Evolutionary conservation across 1,284 basidiomycete genomes (phyloP), one percentile per base, ranked within the genome.

Genomic region (Omphalotus olearius): DNA sequence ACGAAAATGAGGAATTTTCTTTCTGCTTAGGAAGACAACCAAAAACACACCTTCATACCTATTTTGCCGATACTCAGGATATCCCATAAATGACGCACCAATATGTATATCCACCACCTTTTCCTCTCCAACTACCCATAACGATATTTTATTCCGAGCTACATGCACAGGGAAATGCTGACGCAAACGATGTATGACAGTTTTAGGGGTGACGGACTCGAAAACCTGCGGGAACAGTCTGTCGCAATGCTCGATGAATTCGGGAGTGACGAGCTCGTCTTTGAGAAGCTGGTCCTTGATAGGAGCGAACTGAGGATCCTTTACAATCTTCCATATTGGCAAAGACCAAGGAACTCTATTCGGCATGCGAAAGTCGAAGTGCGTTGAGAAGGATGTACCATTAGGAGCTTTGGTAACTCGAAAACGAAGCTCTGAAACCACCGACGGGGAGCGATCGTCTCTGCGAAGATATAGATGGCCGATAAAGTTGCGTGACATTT

Each of bases 101-200:
- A 52, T 42, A 38, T 52, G 20, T 14, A 52, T 28, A 52, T 52
- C 51, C 13, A 52, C 25, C 18, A 52, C 51, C 20, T 47, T 46
- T 9, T 52, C 51, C 18, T 52, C 51, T 14, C 45, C 39, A 10
- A 52, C 51, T 1, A 52, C 28, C 38, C 45, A 52, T n/a, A 52
- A 14, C 4, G 35, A 47, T 3, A 33, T 36, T 40, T 52, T 52
- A 25, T 52, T 52, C 2, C 40, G 26, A n/a, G 28, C 42, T 6
- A 47, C 28, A 33, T 47, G 44, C 18, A 52, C n/a, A 10, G 51
- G 51, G 20, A 52, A 52, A 16, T 28, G 33, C n/a, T 52, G 51
- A 18, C 41, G 28, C 6, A 52, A 45, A 14, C 45, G 20, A 44
- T 47, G 47, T 25, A 52, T 38, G 9, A 47, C 45, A 14, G 18